Evolutionary conservation across 176 grass and related monocot genomes (phyloP).

Genomic region (Aegilops umbellulata): DNA sequence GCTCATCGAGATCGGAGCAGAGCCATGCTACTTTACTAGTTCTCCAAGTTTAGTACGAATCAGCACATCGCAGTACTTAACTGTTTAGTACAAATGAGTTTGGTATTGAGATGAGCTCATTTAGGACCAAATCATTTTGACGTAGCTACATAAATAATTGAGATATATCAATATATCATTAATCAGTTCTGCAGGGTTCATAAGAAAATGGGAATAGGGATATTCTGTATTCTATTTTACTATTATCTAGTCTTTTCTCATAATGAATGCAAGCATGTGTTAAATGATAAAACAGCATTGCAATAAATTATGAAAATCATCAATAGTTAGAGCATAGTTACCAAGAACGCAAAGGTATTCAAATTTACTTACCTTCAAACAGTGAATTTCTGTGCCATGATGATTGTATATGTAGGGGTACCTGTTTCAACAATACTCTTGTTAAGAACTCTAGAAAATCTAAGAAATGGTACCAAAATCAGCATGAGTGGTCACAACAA

Average conservation of each 20-base stretch:
- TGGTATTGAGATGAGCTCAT: not conserved
- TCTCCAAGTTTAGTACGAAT: not conserved
- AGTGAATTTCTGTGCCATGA: conserved; percentile 89
- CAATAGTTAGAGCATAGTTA: not conserved
- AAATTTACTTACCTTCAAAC: conserved; percentile 66
- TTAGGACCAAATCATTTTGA: not conserved
- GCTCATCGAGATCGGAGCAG: not conserved
- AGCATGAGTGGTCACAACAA: not conserved
- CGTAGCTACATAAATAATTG: not conserved
- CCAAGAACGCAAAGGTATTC: not conserved
- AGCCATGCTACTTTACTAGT: not conserved
- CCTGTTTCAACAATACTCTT: conserved; percentile 49
- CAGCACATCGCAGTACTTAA: not conserved
- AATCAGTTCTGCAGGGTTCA: not conserved
- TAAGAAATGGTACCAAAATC: not conserved
- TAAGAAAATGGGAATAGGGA: not conserved
- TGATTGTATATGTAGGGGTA: conserved; percentile 83
- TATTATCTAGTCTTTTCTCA: not conserved
- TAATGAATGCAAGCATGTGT: not conserved
- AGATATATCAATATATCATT: not conserved
- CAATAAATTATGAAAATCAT: conserved; percentile 6
- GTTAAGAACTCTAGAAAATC: conserved; percentile 3
- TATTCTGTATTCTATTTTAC: not conserved
- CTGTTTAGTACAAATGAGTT: not conserved
- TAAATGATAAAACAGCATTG: not conserved